Evolutionary conservation across 371 early-diverging fungal genomes (phyloP), one percentile per base, ranked within the genome.

Genomic region (Mucor racemosus): DNA sequence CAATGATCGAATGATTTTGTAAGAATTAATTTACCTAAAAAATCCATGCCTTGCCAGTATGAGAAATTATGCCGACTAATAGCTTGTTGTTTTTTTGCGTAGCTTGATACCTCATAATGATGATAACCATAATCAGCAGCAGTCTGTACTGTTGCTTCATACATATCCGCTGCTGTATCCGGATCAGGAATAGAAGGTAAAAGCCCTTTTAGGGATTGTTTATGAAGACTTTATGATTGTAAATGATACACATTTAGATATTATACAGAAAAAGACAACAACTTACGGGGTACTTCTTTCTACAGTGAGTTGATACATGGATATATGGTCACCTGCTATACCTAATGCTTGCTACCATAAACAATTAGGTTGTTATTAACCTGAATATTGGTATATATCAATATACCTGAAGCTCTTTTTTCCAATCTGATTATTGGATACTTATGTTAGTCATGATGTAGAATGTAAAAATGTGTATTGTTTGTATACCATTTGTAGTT

Each of bases 81-180:
- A 13, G 84, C 80, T 0, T 38, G 50, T 7, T 60, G 48, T 19
- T 66, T 62, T 46, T 73, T 69, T 0, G 88, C 87, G 72, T 91
- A 95, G 42, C 86, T 94, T 8, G 94, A 94, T 1, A 96, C 94
- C 68, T 96, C 96, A 69, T 96, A 96, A 61, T 95, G 95, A 3
- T 77, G 41, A 71, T 89, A 90, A 0, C 91, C 92, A 55, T 73
- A 72, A 6, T 68, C 60, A 0, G 60, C 53, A 10, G 86, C 81
- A 17, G 80, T 65, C 67, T 75, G 66, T 14, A 88, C 76, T 3
- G 92, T 86, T 9, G 79, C 69, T 57, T 94, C 92, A 67, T 92
- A 93, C 91, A 95, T 88, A 35, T 92, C 91, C 9, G 91, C 88
- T 9, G 86, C 68, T 31, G 71, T 64, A 17, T 93, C 94, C 7